Evolutionary conservation across 164 flowering plant genomes (phyloP).

Genomic region (Aristolochia fimbriata): DNA sequence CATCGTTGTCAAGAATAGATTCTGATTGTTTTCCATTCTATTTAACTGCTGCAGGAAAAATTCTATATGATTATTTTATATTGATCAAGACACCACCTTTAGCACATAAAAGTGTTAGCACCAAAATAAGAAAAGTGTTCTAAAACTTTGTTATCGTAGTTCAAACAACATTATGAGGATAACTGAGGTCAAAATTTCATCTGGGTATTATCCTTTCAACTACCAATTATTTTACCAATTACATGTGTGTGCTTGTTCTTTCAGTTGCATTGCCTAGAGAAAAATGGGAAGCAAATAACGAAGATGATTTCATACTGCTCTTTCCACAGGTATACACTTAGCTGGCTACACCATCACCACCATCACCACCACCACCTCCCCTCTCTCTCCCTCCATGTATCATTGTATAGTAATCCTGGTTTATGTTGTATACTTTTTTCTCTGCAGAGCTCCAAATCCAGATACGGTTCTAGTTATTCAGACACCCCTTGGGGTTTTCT

Average conservation of each 20-base stretch:
- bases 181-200: not conserved
- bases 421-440: not conserved
- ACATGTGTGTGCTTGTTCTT: constrained; percentile 6
- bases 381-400: not conserved
- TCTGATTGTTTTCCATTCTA: no score
- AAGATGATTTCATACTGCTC: constrained; percentile 86
- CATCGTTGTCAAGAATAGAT: no score
- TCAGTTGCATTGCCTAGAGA: constrained; percentile 81
- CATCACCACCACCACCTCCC: not conserved
- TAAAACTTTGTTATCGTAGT: no score
- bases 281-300: constrained; percentile 69
- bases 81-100: no score
- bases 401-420: not conserved
- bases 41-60: no score
- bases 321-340: not conserved
- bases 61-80: no score
- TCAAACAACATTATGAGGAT: no score
- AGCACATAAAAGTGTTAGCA: no score
- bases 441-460: constrained; percentile 80
- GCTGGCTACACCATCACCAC: no score
- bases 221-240: not conserved
- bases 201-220: not conserved
- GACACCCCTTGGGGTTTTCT: constrained; percentile 65
- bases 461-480: constrained; percentile 73
- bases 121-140: no score